Percentiles rank a stretch among this genome's conserved stretches.
Evolutionary conservation across 1,284 basidiomycete genomes (phyloP).

Genomic region (Cryptococcus amylolentus): DNA sequence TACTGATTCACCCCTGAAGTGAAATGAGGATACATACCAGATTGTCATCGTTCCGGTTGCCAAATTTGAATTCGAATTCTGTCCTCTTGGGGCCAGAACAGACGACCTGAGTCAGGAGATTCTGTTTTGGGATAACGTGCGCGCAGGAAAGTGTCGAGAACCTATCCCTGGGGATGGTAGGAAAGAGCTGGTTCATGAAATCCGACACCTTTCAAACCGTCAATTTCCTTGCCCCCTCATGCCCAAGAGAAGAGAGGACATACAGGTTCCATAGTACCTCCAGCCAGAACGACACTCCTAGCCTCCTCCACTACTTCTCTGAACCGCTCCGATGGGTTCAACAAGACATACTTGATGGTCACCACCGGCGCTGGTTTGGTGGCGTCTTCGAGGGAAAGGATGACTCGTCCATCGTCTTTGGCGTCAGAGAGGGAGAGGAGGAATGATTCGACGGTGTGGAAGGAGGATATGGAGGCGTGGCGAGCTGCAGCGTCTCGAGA

Average conservation of each 20-base stretch:
- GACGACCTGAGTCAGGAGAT: constrained; percentile 75
- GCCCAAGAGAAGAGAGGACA: constrained; percentile 13
- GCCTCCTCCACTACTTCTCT: constrained; percentile 74
- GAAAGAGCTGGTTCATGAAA: constrained; percentile 77
- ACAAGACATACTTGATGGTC: constrained; percentile 82
- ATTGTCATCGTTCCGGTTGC: constrained; percentile 64
- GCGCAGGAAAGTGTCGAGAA: constrained; percentile 82
- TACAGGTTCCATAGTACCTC: constrained; percentile 97
- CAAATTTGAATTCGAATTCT: constrained; percentile 78
- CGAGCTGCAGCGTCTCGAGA: constrained; percentile 13
- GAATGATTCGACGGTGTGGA: constrained; percentile 81
- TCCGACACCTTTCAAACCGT: constrained; percentile 69
- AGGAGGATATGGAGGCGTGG: constrained; percentile 61
- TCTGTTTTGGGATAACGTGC: constrained; percentile 81
- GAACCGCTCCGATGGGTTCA: constrained; percentile 91
- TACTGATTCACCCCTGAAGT: neutral
- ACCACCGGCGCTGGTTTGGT: constrained; percentile 38
- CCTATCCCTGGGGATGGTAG: constrained; percentile 60
- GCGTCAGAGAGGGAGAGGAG: constrained; percentile 75
- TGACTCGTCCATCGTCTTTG: constrained; percentile 65
- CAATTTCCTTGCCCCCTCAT: neutral
- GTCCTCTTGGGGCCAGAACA: constrained; percentile 71
- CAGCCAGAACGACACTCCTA: constrained; percentile 79
- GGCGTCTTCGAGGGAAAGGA: constrained; percentile 50
- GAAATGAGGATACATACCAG: constrained; percentile 55